A percentile compares a stretch with the other conserved stretches of the same genome.
Evolutionary conservation across 305 asterid genomes (phyloP).

Genomic region (Lippia alba): DNA sequence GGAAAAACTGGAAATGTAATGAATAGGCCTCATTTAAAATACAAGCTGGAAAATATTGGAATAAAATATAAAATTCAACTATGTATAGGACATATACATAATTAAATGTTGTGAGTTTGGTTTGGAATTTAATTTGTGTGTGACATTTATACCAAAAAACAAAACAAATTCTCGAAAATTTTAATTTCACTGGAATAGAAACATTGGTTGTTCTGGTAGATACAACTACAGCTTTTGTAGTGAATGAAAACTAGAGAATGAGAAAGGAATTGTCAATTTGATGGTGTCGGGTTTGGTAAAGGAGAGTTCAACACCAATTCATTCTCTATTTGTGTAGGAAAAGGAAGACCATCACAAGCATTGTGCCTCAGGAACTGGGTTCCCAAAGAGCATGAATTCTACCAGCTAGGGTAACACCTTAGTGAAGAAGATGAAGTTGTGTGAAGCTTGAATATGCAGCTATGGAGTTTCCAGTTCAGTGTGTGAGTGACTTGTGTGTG

Average conservation of each 20-base stretch:
- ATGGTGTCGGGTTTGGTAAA: too few species aligned
- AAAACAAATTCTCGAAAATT: not conserved
- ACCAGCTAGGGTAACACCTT: too few species aligned
- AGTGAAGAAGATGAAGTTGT: too few species aligned
- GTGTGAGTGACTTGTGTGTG: too few species aligned
- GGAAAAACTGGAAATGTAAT: not conserved
- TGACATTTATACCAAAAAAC: not conserved
- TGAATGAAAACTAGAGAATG: not conserved
- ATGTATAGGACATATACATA: not conserved
- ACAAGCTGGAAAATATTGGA: constrained; percentile 17
- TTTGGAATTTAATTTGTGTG: not conserved
- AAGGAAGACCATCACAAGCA: too few species aligned
- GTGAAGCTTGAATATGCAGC: too few species aligned
- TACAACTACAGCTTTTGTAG: not conserved
- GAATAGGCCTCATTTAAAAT: constrained; percentile 6
- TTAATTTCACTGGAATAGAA: constrained; percentile 4
- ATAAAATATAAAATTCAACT: not conserved
- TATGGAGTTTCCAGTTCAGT: too few species aligned
- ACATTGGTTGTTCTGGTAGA: not conserved
- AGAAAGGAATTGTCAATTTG: not conserved
- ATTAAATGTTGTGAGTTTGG: not conserved
- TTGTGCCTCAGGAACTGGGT: too few species aligned
- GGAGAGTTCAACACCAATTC: too few species aligned
- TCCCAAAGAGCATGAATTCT: too few species aligned
- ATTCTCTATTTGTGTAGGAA: too few species aligned